These are phyloP conservation scores for Kurtzmaniella natalensis DNA, from an alignment of 1,139 yeast genomes.

Conservation along the genomic window DNA sequence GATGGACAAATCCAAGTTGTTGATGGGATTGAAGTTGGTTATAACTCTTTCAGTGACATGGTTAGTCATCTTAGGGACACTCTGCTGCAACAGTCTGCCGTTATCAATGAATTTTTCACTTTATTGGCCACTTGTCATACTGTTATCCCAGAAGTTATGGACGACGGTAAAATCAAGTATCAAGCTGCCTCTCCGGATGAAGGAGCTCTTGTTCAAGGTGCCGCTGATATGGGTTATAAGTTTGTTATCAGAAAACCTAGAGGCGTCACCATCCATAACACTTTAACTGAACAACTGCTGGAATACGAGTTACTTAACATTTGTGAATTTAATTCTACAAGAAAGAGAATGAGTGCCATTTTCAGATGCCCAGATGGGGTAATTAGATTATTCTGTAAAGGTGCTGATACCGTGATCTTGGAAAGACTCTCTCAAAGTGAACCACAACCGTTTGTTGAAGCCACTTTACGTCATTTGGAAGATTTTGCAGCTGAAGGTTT, in stretches of 20 bases:
- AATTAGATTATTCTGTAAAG: constrained; percentile 86
- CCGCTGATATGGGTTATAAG: constrained; percentile 75
- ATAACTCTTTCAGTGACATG: constrained; percentile 66
- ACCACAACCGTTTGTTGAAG: constrained; percentile 70
- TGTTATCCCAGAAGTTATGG: constrained; percentile 84
- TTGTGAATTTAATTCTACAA: constrained; percentile 94
- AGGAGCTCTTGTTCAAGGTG: constrained; percentile 97
- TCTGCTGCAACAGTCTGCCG: constrained; percentile 46
- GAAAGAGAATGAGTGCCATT: constrained; percentile 96
- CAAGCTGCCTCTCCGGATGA: constrained; percentile 99
- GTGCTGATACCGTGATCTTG: constrained; percentile 94
- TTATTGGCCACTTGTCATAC: constrained; percentile 93
- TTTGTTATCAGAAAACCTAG: constrained; percentile 85
- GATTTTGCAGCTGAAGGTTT: constrained; percentile 97
- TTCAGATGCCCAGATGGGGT: constrained; percentile 93
- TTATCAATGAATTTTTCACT: constrained; percentile 79
- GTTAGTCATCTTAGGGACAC: constrained; percentile 44
- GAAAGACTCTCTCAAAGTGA: constrained; percentile 69
- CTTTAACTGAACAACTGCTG: constrained; percentile 25
- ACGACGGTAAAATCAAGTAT: constrained; percentile 69
- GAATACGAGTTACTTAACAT: constrained; percentile 78
- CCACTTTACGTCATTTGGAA: constrained; percentile 84
- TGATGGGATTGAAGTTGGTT: constrained; percentile 83
- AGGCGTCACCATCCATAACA: constrained; percentile 64
- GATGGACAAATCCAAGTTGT: constrained; percentile 67